Base-by-base conservation (phyloP, 139 green algal genomes). In the Edaphochlamys debaryana region DNA sequence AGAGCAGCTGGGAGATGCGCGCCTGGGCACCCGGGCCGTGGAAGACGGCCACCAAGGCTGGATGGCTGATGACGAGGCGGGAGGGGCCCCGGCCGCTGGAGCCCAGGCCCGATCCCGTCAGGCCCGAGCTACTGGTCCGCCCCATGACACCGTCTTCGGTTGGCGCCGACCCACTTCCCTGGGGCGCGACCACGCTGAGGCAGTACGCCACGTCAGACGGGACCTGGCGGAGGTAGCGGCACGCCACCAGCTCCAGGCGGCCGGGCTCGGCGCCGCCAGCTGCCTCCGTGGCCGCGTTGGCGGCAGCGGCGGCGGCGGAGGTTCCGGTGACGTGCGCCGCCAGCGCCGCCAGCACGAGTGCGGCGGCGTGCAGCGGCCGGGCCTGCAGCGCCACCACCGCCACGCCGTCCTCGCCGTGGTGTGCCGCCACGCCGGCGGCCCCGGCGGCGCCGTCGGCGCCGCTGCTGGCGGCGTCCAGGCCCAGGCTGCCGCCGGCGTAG, bases 381-480 rank as follows among this genome's bases (percentile, higher is more conserved):
- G 54, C 58, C 41, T 86, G 80, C 38, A 86, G 69, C n/a, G 80
- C 80, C 41, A 86, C 80, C 25, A 73, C 54, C 15, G 62, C 56
- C 0, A 86, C 42, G 36, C 60, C 58, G 48, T 86, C 80, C 40
- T 76, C 69, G 27, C 42, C 80, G 52, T 84, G 66, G 66, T 84
- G 52, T 0, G 71, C 52, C 36, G 34, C 71, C 40, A 48, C 45
- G 52, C 48, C 70, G 22, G 36, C 34, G 13, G 52, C 71, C 5
- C 36, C 50, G 36, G 56, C 73, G 2, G 63, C 32, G 40, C 17
- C 27, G 67, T 25, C 9, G 66, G 20, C n/a, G n/a, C n/a, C n/a
- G n/a, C n/a, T n/a, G n/a, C n/a, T n/a, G 17, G 64, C 64, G 11
- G 9, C 34, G 34, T 32, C 64, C 17, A 13, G 13, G 64, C 9